Evolutionary conservation across 441 rosid genomes (phyloP).

Genomic region (Eutrema salsugineum): DNA sequence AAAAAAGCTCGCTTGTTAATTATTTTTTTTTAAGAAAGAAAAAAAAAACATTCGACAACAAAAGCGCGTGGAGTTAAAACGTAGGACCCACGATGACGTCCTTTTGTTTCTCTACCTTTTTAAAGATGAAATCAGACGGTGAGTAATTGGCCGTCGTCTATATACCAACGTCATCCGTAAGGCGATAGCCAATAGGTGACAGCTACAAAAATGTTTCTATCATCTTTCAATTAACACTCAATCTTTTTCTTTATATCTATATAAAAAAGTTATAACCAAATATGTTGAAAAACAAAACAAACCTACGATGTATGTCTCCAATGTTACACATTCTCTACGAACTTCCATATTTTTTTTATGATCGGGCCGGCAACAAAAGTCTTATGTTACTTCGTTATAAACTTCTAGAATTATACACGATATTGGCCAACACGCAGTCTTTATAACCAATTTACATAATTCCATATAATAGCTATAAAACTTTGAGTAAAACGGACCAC

Average conservation of each 20-base stretch:
- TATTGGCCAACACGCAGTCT: not conserved
- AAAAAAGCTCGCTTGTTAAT: not conserved
- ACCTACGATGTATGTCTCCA: not conserved
- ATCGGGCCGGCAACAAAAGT: not conserved
- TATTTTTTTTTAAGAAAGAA: too few species aligned
- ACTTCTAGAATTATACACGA: not conserved
- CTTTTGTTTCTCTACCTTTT: not conserved
- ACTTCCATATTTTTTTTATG: not conserved
- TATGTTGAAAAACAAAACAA: not conserved
- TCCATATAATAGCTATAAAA: not conserved
- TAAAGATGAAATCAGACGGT: not conserved
- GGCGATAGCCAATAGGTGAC: slow-evolving; percentile 8
- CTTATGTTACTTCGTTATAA: not conserved
- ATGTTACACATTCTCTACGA: not conserved
- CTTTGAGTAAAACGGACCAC: not conserved
- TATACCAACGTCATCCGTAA: slow-evolving; percentile 18
- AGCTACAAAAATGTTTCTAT: not conserved
- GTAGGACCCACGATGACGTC: slow-evolving; percentile 15
- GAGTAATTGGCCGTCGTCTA: slow-evolving; percentile 8
- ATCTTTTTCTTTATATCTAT: too few species aligned
- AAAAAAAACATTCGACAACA: not conserved
- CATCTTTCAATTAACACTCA: not conserved
- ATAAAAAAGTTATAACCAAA: not conserved
- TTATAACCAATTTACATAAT: not conserved
- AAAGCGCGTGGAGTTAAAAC: slow-evolving; percentile 28